phyloP scores from a whole-genome alignment of 139 green algal species.

The Volvox africanus region DNA sequence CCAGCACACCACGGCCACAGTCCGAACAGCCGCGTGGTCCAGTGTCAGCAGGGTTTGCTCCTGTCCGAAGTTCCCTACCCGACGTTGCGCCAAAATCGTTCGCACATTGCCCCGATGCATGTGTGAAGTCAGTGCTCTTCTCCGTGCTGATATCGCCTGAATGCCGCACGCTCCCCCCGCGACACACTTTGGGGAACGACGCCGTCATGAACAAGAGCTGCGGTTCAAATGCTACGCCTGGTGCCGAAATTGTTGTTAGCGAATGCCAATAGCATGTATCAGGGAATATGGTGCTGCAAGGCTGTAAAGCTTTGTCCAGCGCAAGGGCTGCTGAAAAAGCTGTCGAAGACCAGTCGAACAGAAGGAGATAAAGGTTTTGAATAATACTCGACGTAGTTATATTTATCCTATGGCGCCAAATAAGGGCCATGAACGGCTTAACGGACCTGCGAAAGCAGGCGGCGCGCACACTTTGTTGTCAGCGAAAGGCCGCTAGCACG shows the following conservation, averaged over 20 bases:
- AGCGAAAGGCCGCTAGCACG: too few species aligned
- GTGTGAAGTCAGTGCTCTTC: too few species aligned
- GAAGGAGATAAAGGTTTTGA: background rate
- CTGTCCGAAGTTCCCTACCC: too few species aligned
- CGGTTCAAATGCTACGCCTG: background rate
- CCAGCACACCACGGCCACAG: background rate
- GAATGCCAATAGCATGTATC: background rate
- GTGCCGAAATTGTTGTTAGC: background rate
- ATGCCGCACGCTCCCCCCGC: background rate
- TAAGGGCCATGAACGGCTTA: slow-evolving; percentile 25
- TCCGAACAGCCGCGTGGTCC: background rate
- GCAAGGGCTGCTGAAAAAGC: background rate
- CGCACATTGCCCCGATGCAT: too few species aligned
- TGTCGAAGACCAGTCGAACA: background rate
- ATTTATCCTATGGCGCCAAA: background rate
- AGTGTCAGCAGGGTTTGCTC: too few species aligned
- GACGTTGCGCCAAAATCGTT: too few species aligned
- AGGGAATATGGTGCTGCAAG: too few species aligned
- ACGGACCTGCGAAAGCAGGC: background rate
- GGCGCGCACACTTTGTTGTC: background rate
- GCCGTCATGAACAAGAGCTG: background rate
- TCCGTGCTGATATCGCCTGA: background rate
- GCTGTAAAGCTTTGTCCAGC: background rate
- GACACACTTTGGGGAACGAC: background rate
- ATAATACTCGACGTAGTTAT: too few species aligned